Evolutionary conservation across 257 asterid species (phyloP).

Genomic region (Solanum chmielewskii): DNA sequence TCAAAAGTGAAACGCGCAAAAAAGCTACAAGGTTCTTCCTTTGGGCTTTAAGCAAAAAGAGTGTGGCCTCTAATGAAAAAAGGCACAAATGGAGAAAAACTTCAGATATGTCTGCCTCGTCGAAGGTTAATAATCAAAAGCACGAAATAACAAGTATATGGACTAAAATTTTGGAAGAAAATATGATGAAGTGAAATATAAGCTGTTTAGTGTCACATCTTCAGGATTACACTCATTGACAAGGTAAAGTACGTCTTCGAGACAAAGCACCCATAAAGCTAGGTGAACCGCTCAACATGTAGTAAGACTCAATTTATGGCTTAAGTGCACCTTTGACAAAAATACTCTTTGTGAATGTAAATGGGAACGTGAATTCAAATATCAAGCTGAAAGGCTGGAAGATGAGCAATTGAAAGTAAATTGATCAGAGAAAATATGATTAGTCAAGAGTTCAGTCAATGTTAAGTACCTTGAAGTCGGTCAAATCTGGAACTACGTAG

Average conservation of each 20-base stretch:
- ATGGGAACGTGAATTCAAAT: neutral
- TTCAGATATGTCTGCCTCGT: neutral
- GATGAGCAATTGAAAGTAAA: neutral
- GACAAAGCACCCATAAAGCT: neutral
- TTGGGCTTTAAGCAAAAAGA: neutral
- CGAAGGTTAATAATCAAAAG: neutral
- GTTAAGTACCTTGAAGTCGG: slow-evolving; percentile 58
- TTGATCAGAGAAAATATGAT: neutral
- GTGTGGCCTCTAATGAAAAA: neutral
- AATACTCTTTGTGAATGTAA: neutral
- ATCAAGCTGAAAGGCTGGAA: neutral
- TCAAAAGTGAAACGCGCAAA: neutral
- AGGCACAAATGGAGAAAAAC: neutral
- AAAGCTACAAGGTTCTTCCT: neutral
- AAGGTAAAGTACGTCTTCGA: neutral
- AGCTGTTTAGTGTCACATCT: neutral
- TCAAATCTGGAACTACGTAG: slow-evolving; percentile 76
- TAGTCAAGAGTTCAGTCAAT: neutral
- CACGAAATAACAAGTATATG: neutral
- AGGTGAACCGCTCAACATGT: neutral
- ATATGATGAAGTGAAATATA: neutral
- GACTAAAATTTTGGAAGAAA: neutral
- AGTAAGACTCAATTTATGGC: neutral
- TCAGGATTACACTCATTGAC: neutral
- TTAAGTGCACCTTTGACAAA: neutral